A percentile compares a stretch with the other conserved stretches of the same genome.
phyloP scores from a whole-genome alignment of 129 eudicot genomes.

The Pulicaria dysenterica region DNA sequence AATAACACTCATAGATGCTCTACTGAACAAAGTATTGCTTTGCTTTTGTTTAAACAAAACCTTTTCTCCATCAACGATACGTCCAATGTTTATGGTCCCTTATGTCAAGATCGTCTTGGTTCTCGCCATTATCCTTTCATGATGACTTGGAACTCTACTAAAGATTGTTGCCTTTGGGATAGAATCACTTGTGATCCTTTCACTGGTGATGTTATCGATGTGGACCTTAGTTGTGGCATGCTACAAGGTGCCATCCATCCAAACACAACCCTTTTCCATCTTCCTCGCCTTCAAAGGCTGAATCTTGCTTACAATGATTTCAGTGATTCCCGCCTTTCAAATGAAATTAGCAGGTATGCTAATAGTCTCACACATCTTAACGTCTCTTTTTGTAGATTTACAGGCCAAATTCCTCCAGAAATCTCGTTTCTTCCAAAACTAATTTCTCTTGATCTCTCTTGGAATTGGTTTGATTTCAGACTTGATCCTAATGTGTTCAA shows the following conservation, averaged over 20 bases:
- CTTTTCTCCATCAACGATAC: neutral
- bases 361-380: conserved; percentile 31
- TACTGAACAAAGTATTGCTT: neutral
- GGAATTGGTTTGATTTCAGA: neutral
- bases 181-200: conserved; percentile 30
- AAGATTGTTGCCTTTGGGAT: conserved; percentile 42
- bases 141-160: conserved; percentile 31
- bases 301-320: conserved; percentile 38
- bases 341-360: conserved; percentile 16
- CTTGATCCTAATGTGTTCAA: conserved; percentile 9
- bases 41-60: conserved; percentile 25
- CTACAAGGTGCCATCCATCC: conserved; percentile 31
- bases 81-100: neutral
- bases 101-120: neutral
- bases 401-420: neutral
- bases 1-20: neutral
- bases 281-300: conserved; percentile 26
- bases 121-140: neutral
- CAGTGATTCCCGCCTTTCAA: conserved; percentile 2
- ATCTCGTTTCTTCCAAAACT: conserved; percentile 21
- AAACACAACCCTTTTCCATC: conserved; percentile 31
- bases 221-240: conserved; percentile 36
- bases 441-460: conserved; percentile 24
- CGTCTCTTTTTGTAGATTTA: conserved; percentile 6
- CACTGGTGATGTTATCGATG: conserved; percentile 37